Conservation (phyloP, 139 green algal species). For the Nannochloris sp. region DNA sequence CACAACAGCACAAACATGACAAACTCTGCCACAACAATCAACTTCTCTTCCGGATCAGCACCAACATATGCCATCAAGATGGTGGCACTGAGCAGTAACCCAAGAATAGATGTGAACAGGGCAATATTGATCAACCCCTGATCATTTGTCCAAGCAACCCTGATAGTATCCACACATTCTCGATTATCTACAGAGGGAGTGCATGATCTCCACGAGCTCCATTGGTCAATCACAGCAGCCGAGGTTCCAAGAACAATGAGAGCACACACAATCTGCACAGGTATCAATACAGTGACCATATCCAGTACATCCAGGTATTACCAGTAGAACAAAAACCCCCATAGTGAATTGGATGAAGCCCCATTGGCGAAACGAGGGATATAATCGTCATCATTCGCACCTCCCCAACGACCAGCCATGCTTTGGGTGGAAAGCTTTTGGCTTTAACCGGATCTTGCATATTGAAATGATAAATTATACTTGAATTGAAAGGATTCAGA, state of each 20-base stretch:
- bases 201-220: neutral
- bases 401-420: neutral
- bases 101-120: neutral
- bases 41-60: neutral
- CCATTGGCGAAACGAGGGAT: no score
- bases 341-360: no score
- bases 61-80: neutral
- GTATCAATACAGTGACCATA: no score
- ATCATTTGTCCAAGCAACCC: no score
- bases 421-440: neutral
- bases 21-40: neutral
- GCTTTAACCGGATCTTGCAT: conserved; percentile 1
- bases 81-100: neutral
- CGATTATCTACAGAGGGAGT: no score
- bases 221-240: conserved; percentile 1
- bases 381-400: neutral
- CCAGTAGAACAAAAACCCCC: no score
- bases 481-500: neutral
- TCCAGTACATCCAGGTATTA: no score
- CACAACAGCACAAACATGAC: neutral
- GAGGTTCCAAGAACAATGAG: neutral
- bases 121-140: no score
- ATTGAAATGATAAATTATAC: neutral
- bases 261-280: neutral
- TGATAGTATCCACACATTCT: no score